A percentile compares a stretch with the other conserved stretches of the same genome.
These are phyloP conservation scores for Phytopythium kandeliae DNA, from an alignment of 352 stramenopile species.

Conservation along the genomic window DNA sequence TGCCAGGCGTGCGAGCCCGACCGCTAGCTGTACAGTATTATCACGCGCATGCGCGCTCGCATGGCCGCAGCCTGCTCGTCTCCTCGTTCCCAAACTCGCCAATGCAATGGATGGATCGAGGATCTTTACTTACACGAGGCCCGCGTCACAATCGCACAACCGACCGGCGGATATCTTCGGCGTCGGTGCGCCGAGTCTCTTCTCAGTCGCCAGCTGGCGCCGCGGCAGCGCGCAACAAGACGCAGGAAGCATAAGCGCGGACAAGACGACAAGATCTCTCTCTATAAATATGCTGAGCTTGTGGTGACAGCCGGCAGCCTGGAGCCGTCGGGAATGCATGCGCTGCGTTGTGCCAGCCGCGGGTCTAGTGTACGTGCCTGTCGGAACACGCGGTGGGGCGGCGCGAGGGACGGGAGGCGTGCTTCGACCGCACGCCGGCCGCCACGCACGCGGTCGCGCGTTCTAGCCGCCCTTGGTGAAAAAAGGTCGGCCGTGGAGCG, in stretches of 20 bases:
- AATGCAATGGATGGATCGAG: no score
- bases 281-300: background rate
- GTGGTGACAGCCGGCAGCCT: no score
- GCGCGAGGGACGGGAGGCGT: background rate
- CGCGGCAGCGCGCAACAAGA: background rate
- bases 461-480: no score
- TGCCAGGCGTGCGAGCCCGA: no score
- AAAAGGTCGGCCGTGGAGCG: no score
- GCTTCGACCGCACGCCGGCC: slow-evolving; percentile 4
- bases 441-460: background rate
- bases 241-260: background rate
- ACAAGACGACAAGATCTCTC: background rate
- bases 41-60: background rate
- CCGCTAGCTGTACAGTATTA: slow-evolving; percentile 4
- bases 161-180: no score
- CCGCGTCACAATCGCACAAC: background rate
- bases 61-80: background rate
- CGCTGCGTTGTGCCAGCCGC: no score
- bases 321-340: no score
- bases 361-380: background rate
- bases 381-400: background rate
- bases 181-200: no score
- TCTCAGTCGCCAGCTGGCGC: slow-evolving; percentile 1
- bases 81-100: no score
- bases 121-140: no score